Evolutionary conservation across 2,329 filamentous ascomycete species (phyloP).

Genomic region (Aspergillus sp.): DNA sequence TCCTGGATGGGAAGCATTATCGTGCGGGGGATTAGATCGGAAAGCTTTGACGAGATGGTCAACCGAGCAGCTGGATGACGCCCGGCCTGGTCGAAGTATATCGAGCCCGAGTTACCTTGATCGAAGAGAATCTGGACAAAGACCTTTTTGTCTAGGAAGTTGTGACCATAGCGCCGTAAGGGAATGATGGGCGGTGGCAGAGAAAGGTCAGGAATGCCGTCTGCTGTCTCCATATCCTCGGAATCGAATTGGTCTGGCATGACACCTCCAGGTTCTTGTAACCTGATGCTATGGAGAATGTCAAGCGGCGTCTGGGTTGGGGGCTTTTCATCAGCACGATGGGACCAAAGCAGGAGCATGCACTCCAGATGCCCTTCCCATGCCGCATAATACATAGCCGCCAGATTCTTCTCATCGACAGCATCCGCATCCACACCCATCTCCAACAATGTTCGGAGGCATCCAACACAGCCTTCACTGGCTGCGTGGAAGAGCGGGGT

Average conservation of each 20-base stretch:
- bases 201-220: conserved; percentile 86
- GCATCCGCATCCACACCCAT: conserved; percentile 71
- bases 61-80: conserved; percentile 93
- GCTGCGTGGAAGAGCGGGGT: conserved; percentile 93
- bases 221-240: conserved; percentile 63
- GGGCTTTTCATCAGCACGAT: conserved; percentile 16
- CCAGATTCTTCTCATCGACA: conserved; percentile 83
- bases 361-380: conserved; percentile 96
- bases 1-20: conserved; percentile 93
- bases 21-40: conserved; percentile 93
- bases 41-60: conserved; percentile 93
- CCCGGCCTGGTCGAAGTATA: conserved; percentile 93
- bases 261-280: conserved; percentile 19
- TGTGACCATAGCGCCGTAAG: conserved; percentile 88
- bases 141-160: conserved; percentile 96
- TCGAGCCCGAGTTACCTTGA: conserved; percentile 57
- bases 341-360: conserved; percentile 70
- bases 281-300: conserved; percentile 27
- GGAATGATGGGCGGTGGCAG: conserved; percentile 95
- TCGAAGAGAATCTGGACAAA: conserved; percentile 92
- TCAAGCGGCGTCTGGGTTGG: conserved; percentile 25
- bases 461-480: conserved; percentile 89
- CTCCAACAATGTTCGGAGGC: conserved; percentile 72
- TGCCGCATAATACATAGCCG: conserved; percentile 95
- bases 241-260: conserved; percentile 32